A percentile compares a stretch with the other conserved stretches of the same genome.
These are phyloP conservation scores for Aspergillus calidoustus DNA, from an alignment of 2,329 filamentous ascomycete species.

Conservation along the genomic window DNA sequence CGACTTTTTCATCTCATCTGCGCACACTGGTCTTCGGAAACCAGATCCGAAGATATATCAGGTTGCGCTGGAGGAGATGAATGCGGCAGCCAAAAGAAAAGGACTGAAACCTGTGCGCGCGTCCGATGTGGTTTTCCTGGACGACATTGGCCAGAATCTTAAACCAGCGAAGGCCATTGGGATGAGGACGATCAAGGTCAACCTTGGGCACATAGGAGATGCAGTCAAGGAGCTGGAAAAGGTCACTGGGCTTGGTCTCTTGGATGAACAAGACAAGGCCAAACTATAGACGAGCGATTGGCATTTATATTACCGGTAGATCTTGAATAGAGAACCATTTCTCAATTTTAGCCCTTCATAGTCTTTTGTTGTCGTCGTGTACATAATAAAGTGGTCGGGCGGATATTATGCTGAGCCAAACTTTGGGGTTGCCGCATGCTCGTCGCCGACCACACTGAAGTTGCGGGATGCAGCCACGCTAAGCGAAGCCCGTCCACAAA, in stretches of 20 bases:
- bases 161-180: constrained; percentile 76
- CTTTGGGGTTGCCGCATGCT: constrained; percentile 26
- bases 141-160: constrained; percentile 93
- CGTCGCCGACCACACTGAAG: constrained; percentile 47
- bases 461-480: constrained; percentile 42
- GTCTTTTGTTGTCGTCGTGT: background rate
- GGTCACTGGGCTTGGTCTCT: constrained; percentile 66
- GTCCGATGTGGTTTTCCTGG: constrained; percentile 80
- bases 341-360: background rate
- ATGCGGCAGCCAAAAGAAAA: constrained; percentile 64
- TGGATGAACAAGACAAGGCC: constrained; percentile 43
- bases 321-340: background rate
- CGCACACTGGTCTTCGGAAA: constrained; percentile 85
- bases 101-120: constrained; percentile 61
- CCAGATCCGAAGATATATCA: constrained; percentile 83
- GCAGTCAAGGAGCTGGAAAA: constrained; percentile 82
- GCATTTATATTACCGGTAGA: background rate
- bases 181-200: constrained; percentile 83
- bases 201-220: constrained; percentile 74
- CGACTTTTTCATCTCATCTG: constrained; percentile 85
- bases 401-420: background rate
- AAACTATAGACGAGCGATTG: constrained; percentile 28
- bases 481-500: constrained; percentile 51
- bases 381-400: background rate
- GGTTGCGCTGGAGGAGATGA: constrained; percentile 69